Percentiles rank a stretch among this genome's conserved stretches.
These are phyloP conservation scores for Metrosideros polymorpha DNA, from an alignment of 441 rosid genomes.

Conservation along the genomic window DNA sequence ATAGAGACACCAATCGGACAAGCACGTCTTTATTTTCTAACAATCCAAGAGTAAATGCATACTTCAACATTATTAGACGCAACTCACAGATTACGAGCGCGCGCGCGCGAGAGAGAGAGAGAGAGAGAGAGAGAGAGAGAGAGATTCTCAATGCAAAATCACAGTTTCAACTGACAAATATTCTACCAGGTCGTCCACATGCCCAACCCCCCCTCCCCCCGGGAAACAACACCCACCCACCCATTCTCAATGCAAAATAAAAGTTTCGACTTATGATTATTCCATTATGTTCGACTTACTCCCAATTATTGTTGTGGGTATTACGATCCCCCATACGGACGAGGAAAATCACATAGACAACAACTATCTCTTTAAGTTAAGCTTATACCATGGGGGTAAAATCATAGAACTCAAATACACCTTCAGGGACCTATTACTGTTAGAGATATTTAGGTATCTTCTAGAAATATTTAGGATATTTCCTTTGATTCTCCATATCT, in stretches of 20 bases:
- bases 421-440: not conserved
- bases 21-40: not conserved
- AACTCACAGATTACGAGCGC: not conserved
- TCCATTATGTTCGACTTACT: not conserved
- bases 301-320: not conserved
- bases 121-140: not conserved
- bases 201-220: too few species aligned
- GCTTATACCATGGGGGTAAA: not conserved
- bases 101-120: not conserved
- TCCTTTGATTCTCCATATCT: too few species aligned
- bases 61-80: not conserved
- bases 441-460: too few species aligned
- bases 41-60: not conserved
- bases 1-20: not conserved
- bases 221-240: too few species aligned
- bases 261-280: not conserved
- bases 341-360: not conserved
- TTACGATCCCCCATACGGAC: not conserved
- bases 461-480: too few species aligned
- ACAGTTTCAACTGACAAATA: not conserved
- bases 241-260: not conserved
- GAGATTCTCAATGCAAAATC: not conserved
- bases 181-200: not conserved
- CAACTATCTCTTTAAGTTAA: not conserved
- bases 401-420: not conserved